Evolutionary conservation across 805 yeast species (phyloP).

Genomic region (Saturnispora quitensis): DNA sequence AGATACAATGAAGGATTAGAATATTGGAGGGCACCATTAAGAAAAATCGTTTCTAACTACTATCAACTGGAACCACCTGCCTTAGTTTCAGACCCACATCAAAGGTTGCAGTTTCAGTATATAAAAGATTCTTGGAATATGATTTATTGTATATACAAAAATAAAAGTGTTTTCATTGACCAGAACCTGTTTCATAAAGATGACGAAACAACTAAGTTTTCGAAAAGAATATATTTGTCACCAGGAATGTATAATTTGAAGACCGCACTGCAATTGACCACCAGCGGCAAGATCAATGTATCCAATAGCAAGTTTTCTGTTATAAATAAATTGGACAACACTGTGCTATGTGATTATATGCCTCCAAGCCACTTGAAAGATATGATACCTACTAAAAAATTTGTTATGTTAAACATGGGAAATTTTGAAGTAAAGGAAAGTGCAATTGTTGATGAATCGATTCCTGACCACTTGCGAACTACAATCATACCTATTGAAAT

Average conservation of each 20-base stretch:
- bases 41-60: constrained; percentile 20
- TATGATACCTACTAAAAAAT: constrained; percentile 42
- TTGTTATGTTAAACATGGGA: constrained; percentile 44
- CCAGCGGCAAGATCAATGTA: constrained; percentile 37
- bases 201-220: constrained; percentile 15
- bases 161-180: constrained; percentile 46
- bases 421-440: constrained; percentile 26
- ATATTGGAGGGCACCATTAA: constrained; percentile 25
- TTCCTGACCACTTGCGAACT: neutral
- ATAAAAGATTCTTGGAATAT: constrained; percentile 49
- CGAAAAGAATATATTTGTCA: constrained; percentile 36
- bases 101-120: constrained; percentile 24
- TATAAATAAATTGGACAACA: constrained; percentile 23
- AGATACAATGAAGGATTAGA: constrained; percentile 28
- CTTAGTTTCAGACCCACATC: constrained; percentile 10
- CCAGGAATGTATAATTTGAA: constrained; percentile 44
- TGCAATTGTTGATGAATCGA: neutral
- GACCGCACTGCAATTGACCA: constrained; percentile 43
- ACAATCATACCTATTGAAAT: constrained; percentile 27
- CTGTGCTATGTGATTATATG: constrained; percentile 34
- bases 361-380: constrained; percentile 53
- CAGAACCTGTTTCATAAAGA: constrained; percentile 31
- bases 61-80: constrained; percentile 12
- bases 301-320: constrained; percentile 51
- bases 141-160: constrained; percentile 40